Base-by-base conservation (phyloP, 495 filamentous ascomycete species). In the Aspergillus taichungensis region DNA sequence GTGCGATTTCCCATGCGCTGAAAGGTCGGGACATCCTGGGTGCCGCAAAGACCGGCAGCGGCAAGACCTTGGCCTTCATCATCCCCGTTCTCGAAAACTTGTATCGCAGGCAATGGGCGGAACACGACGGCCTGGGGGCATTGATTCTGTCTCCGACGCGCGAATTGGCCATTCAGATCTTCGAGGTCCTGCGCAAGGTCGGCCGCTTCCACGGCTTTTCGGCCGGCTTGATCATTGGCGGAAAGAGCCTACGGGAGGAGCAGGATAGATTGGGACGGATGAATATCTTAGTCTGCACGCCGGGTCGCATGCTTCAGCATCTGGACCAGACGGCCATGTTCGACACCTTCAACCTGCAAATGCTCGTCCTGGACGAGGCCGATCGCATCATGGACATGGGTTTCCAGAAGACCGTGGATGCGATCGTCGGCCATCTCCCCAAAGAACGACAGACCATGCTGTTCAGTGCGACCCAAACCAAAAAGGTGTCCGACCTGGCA, bases 371-470 rank as follows among this genome's bases (percentile, higher is more conserved):
- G 48, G 92, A 99, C 54, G 92, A 99, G 59, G 92, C 92, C 4
- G 92, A 99, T 59, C 78, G 92, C 29, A 96, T 97, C 52, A 77
- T 99, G 74, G 92, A 99, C 61, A 94, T 96, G 89, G 92, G 92
- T 8, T 99, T 99, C 61, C 85, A 95, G 61, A 72, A 76, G 10
- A 85, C 87, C 0, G 79, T 99, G 10, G 92, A 99, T 63, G 92
- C 92, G 4, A 90, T 99, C 34, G 65, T 99, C 30, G 88, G 92
- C 42, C 91, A 96, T 63, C 74, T 99, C 1, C 92, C 92, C 2
- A 83, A 82, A 53, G 70, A 80, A 33, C 76, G 94, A 45, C 92
- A 99, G 67, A 97, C 92, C 0, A 71, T 99, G 51, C 74, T 99
- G 0, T 99, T 97, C 71, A 91, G 85, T 61, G 92, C 92, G 2